phyloP scores from a whole-genome alignment of 2,329 filamentous ascomycete species.

The Drechmeria coniospora region DNA sequence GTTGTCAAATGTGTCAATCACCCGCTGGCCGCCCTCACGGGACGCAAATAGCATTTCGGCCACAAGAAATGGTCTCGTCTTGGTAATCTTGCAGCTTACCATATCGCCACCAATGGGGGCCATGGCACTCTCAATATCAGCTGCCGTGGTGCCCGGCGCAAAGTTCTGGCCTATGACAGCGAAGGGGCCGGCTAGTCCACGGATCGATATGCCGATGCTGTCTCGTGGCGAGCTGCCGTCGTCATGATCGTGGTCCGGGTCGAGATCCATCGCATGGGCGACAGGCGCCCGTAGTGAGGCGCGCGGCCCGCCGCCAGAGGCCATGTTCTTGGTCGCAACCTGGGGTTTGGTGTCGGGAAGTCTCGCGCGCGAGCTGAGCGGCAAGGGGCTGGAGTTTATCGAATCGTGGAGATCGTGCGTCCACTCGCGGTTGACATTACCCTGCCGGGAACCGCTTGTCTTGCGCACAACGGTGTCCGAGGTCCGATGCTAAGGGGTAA shows the following conservation, averaged over 20 bases:
- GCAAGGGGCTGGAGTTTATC: conserved; percentile 20
- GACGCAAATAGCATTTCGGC: conserved; percentile 64
- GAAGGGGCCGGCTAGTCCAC: conserved; percentile 57
- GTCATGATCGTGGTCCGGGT: conserved; percentile 9
- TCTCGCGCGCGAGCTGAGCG: conserved; percentile 32
- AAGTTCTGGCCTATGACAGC: conserved; percentile 69
- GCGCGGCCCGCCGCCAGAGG: conserved; percentile 11
- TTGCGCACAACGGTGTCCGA: conserved; percentile 12
- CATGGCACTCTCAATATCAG: conserved; percentile 73
- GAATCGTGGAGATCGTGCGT: conserved; percentile 51
- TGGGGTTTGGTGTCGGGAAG: conserved; percentile 16
- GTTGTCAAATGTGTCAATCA: conserved; percentile 63
- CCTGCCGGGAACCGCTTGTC: conserved; percentile 20
- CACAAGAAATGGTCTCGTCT: conserved; percentile 55
- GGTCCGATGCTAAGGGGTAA: conserved; percentile 11
- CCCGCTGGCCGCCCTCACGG: conserved; percentile 55
- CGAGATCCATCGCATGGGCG: conserved; percentile 24
- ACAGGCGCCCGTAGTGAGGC: conserved; percentile 28
- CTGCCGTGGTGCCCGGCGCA: conserved; percentile 64
- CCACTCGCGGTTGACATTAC: conserved; percentile 53
- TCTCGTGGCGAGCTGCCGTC: conserved; percentile 4
- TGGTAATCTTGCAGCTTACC: conserved; percentile 50
- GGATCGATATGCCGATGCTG: conserved; percentile 46
- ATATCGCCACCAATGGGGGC: conserved; percentile 57
- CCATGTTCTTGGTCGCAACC: conserved; percentile 7